Evolutionary conservation across 2,329 filamentous ascomycete genomes (phyloP), one percentile per base, ranked within the genome.

Genomic region (Alternaria dauci): DNA sequence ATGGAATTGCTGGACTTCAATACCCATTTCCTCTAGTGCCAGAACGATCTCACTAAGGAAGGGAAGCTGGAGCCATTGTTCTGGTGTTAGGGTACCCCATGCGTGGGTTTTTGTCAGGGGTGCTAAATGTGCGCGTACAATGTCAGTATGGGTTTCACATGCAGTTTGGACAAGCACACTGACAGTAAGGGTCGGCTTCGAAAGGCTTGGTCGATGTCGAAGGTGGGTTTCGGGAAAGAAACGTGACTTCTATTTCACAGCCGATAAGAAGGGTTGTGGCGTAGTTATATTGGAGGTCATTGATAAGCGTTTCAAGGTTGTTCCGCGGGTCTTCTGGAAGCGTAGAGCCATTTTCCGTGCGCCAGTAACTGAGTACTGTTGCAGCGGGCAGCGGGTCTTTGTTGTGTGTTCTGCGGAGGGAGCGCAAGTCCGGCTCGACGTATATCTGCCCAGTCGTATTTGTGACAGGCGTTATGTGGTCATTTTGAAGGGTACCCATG

Each of bases 221-320:
- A 18, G 68, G 8, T 71, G 68, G 25, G 34, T 77, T 70, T 20
- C 83, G 83, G 41, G 84, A 83, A 65, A 94, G 81, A 65, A 96
- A 88, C 1, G 91, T 84, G 9, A 95, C 86, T 76, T 96, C 92
- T 41, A 96, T 87, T 76, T 96, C 93, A 66, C 95, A 96, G 0
- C 92, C 93, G 16, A 93, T 78, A 0, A 89, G 81, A 48, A 93
- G 87, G 3, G 82, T 77, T 2, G 92, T 81, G 1, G 83, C 81
- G 38, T 83, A 77, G 6, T 86, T 80, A 2, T 78, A 68, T 11
- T 83, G 79, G 0, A 90, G 85, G 6, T 79, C 78, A 0, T 84
- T 79, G 1, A 89, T 72, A 0, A 88, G 81, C 3, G 78, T 81
- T 36, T 78, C 70, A n/a, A 82, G 74, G 41, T 68, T 74, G 41